Evolutionary conservation across 495 filamentous ascomycete genomes (phyloP).

Genomic region (Penicillium chermesinum): DNA sequence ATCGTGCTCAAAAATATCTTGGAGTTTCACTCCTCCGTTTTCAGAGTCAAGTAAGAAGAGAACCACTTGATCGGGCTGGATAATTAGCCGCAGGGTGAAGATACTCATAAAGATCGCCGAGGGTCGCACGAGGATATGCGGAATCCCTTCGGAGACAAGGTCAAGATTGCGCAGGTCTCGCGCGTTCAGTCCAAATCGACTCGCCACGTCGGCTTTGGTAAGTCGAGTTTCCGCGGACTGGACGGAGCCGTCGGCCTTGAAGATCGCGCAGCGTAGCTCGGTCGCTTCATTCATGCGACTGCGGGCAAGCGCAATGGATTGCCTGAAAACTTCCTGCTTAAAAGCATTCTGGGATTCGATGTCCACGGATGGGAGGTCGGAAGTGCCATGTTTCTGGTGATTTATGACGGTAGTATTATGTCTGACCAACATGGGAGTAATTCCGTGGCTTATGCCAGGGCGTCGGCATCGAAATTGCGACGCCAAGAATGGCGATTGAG

Average conservation of each 20-base stretch:
- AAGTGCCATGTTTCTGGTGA: not conserved
- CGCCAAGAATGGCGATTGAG: not conserved
- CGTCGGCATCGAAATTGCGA: not conserved
- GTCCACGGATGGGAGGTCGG: not conserved
- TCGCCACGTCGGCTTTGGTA: slow-evolving; percentile 21
- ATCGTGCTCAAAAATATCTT: slow-evolving; percentile 22
- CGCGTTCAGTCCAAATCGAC: slow-evolving; percentile 17
- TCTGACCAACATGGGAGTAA: not conserved
- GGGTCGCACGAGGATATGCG: slow-evolving; percentile 28
- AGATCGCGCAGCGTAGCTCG: slow-evolving; percentile 14
- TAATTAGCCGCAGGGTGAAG: slow-evolving; percentile 26
- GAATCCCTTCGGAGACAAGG: slow-evolving; percentile 23
- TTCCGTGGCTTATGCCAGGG: not conserved
- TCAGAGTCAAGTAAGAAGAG: slow-evolving; percentile 18
- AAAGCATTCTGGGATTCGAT: slow-evolving; percentile 1
- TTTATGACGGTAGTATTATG: not conserved
- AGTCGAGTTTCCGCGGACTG: slow-evolving; percentile 2
- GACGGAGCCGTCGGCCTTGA: slow-evolving; percentile 5
- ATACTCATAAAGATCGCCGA: slow-evolving; percentile 26
- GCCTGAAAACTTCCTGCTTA: slow-evolving; percentile 16
- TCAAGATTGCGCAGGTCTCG: slow-evolving; percentile 28
- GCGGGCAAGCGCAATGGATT: slow-evolving; percentile 14
- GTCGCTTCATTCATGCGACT: slow-evolving; percentile 21
- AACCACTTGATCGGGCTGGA: slow-evolving; percentile 22
- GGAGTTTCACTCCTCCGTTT: slow-evolving; percentile 11